phyloP scores from a whole-genome alignment of 1,139 yeast genomes.

The Debaryomycetaceae sp. region DNA sequence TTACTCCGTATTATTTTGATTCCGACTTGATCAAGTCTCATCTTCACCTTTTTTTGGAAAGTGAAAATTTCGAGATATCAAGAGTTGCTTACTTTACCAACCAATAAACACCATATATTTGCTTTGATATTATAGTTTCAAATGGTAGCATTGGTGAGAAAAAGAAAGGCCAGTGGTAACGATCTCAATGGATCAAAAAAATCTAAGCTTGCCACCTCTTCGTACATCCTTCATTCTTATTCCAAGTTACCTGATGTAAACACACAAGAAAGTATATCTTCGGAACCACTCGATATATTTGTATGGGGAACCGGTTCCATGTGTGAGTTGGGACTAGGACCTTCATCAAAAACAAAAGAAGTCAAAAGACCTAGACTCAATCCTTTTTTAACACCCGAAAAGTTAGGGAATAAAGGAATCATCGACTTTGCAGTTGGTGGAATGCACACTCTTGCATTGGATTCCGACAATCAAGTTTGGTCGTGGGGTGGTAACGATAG shows the following conservation, averaged over 20 bases:
- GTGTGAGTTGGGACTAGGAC: conserved; percentile 96
- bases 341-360: conserved; percentile 80
- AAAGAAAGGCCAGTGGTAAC: conserved; percentile 22
- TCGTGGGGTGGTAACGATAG: conserved; percentile 98
- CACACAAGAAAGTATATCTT: conserved; percentile 33
- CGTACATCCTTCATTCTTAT: conserved; percentile 45
- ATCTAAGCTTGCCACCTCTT: conserved; percentile 41
- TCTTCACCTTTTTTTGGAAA: no score
- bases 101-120: no score
- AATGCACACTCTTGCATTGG: conserved; percentile 87
- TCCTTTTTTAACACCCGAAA: conserved; percentile 62
- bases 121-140: no score
- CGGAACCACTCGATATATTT: conserved; percentile 64
- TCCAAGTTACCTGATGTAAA: conserved; percentile 49
- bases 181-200: conserved; percentile 25
- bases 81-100: background rate
- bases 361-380: conserved; percentile 94
- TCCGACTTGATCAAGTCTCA: no score
- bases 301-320: conserved; percentile 97
- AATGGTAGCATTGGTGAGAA: conserved; percentile 48
- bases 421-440: conserved; percentile 94
- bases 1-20: no score
- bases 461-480: conserved; percentile 72
- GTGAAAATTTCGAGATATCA: background rate
- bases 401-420: conserved; percentile 49